These are phyloP conservation scores for Hansenula anomala DNA, from an alignment of 1,139 yeast species.

Conservation along the genomic window DNA sequence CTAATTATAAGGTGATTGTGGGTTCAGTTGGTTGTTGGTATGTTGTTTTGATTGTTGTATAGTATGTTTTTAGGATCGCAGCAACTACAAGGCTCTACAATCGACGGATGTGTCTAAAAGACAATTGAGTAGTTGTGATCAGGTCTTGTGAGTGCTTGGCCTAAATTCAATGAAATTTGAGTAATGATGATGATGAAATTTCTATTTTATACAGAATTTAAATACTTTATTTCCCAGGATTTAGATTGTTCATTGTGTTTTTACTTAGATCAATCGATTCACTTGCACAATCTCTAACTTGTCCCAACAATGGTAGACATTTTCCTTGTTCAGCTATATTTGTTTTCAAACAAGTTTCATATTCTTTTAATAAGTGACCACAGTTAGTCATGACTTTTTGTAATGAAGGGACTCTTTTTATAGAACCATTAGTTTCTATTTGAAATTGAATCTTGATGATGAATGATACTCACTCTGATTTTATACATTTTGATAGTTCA, in stretches of 20 bases:
- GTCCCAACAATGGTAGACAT: conserved; percentile 10
- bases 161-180: too few relatives aligned
- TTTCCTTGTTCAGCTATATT: conserved; percentile 15
- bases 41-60: too few relatives aligned
- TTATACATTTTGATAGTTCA: conserved; percentile 25
- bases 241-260: conserved; percentile 12
- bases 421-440: background rate
- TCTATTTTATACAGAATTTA: too few relatives aligned
- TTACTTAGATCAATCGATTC: conserved; percentile 16
- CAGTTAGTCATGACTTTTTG: conserved; percentile 26
- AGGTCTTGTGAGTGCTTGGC: too few relatives aligned
- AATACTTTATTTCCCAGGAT: background rate
- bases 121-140: too few relatives aligned
- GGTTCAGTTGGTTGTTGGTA: too few relatives aligned
- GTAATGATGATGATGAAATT: too few relatives aligned
- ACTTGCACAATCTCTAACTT: conserved; percentile 21
- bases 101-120: too few relatives aligned
- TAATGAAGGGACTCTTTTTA: conserved; percentile 27
- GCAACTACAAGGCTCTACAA: too few relatives aligned
- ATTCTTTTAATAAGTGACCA: conserved; percentile 21
- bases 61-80: too few relatives aligned
- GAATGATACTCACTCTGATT: conserved; percentile 19
- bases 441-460: background rate
- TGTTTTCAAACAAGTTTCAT: conserved; percentile 25
- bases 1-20: too few relatives aligned